phyloP scores from a whole-genome alignment of 352 stramenopile species.

The Globisporangium sylvaticum region DNA sequence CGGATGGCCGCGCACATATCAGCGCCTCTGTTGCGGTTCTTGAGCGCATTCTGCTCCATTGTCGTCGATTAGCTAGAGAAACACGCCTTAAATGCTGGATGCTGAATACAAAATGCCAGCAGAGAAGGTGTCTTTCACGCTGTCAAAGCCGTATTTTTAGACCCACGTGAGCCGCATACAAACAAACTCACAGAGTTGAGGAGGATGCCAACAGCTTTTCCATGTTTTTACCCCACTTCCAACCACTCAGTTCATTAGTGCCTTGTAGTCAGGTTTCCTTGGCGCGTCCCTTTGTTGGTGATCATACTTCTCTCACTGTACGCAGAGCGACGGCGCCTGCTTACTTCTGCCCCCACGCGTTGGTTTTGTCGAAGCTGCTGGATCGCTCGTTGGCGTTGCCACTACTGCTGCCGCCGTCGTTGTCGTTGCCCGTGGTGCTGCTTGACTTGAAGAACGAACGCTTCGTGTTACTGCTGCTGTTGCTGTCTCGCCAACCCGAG shows the following conservation, averaged over 20 bases:
- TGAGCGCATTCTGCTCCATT: slow-evolving; percentile 36
- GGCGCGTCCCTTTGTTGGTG: not conserved
- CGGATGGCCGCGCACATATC: slow-evolving; percentile 43
- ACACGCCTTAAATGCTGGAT: not conserved
- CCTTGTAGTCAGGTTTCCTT: too few species aligned
- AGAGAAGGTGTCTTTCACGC: not conserved
- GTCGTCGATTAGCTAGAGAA: not conserved
- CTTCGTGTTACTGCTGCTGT: slow-evolving; percentile 18
- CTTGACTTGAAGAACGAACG: slow-evolving; percentile 42
- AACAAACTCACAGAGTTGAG: too few species aligned
- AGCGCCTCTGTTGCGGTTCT: slow-evolving; percentile 54
- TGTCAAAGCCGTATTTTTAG: not conserved
- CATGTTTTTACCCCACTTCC: too few species aligned
- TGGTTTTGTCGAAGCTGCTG: slow-evolving; percentile 27
- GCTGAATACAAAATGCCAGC: not conserved
- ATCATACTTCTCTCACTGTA: not conserved
- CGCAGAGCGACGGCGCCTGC: not conserved
- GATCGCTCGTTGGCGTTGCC: slow-evolving; percentile 22
- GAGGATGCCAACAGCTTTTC: too few species aligned
- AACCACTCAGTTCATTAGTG: too few species aligned
- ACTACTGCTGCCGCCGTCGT: slow-evolving; percentile 27
- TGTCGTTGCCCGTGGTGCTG: slow-evolving; percentile 27
- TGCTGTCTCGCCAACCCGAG: slow-evolving; percentile 56
- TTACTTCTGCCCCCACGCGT: slow-evolving; percentile 34
- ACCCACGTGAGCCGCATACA: not conserved